These are phyloP conservation scores for Geranium rotundifolium DNA, from an alignment of 345 rosid species.

Conservation along the genomic window DNA sequence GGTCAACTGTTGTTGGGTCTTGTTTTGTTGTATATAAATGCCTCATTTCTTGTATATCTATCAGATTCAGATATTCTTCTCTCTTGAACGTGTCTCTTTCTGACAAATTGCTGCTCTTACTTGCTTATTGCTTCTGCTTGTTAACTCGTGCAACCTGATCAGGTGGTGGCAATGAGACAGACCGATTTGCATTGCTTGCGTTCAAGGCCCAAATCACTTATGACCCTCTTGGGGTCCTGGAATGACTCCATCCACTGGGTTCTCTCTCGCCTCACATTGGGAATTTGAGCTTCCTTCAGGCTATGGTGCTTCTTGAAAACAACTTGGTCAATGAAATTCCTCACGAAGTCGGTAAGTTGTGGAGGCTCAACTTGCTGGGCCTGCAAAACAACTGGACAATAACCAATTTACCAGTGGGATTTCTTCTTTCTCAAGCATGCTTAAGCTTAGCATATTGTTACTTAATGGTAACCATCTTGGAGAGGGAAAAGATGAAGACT, in stretches of 20 bases:
- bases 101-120: no score
- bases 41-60: no score
- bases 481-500: neutral
- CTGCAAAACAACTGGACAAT: neutral
- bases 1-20: no score
- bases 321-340: neutral
- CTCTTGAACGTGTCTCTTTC: no score
- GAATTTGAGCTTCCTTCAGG: neutral
- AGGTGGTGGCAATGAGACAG: neutral
- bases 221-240: neutral
- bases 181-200: slow-evolving; percentile 1
- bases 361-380: neutral
- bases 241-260: neutral
- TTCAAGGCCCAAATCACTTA: neutral
- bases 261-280: neutral
- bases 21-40: no score
- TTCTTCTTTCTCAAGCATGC: slow-evolving; percentile 11
- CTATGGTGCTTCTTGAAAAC: neutral
- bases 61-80: no score
- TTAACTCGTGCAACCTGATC: no score
- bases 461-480: slow-evolving; percentile 2
- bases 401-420: slow-evolving; percentile 8
- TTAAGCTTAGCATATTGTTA: neutral
- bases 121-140: no score
- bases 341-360: neutral